phyloP scores from a whole-genome alignment of 352 stramenopile genomes.

The Blastocystis sp. region DNA sequence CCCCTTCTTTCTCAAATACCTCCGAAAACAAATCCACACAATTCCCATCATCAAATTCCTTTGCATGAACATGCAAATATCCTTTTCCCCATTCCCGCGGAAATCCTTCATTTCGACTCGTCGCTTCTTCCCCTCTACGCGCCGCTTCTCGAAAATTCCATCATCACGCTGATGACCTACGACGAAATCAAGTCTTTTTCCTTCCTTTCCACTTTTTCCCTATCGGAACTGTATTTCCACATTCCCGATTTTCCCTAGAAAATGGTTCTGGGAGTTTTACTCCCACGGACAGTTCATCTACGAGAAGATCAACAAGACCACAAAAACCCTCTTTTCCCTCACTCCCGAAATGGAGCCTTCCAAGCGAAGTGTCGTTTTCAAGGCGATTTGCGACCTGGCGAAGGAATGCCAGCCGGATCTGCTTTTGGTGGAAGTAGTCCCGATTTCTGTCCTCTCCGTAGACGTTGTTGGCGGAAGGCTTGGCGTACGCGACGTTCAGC shows the following conservation, averaged over 20 bases:
- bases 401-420: constrained; percentile 44
- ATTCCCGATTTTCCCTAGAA: neutral
- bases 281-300: constrained; percentile 47
- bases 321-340: neutral
- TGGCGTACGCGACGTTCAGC: constrained; percentile 8
- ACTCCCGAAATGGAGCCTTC: neutral
- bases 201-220: neutral
- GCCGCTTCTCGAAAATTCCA: constrained; percentile 8
- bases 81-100: neutral
- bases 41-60: constrained; percentile 1
- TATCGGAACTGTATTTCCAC: neutral
- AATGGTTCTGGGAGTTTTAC: constrained; percentile 46
- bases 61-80: neutral
- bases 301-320: constrained; percentile 32
- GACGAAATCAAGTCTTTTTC: constrained; percentile 42
- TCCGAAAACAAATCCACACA: neutral
- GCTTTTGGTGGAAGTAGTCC: neutral
- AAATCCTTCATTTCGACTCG: neutral
- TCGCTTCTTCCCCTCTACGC: constrained; percentile 19
- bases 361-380: neutral
- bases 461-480: neutral
- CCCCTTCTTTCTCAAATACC: neutral
- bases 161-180: constrained; percentile 10
- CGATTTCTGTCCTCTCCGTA: neutral
- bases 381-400: constrained; percentile 17